A percentile compares a stretch with the other conserved stretches of the same genome.
Conservation (phyloP, 768 basidiomycete species). For the Tephrocybe sp. region DNA sequence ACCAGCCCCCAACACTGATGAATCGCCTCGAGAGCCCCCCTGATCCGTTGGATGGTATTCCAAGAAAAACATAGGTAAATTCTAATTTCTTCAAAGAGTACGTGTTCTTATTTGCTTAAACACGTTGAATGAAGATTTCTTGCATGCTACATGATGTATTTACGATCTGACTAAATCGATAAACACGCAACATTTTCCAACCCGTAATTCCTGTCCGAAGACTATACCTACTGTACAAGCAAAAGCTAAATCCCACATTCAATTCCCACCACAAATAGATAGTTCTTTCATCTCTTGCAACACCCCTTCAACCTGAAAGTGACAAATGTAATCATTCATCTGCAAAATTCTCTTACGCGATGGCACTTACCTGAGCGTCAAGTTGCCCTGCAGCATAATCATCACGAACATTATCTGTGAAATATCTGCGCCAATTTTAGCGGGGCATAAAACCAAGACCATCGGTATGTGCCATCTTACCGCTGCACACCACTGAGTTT, state of each 20-base stretch:
- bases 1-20: slow-evolving; percentile 20
- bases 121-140: too few relatives aligned
- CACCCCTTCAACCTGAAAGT: slow-evolving; percentile 83
- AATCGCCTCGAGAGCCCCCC: slow-evolving; percentile 18
- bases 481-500: slow-evolving; percentile 93
- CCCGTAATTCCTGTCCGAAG: too few relatives aligned
- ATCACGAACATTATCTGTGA: slow-evolving; percentile 86
- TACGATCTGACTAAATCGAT: too few relatives aligned
- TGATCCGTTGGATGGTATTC: too few relatives aligned
- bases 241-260: not conserved
- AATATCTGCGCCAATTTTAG: slow-evolving; percentile 59
- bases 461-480: slow-evolving; percentile 37
- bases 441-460: not conserved
- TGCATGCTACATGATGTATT: too few relatives aligned
- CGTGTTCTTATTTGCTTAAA: too few relatives aligned
- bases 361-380: slow-evolving; percentile 80
- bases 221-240: not conserved
- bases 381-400: slow-evolving; percentile 97
- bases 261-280: slow-evolving; percentile 82
- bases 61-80: slow-evolving; percentile 1
- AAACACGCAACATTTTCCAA: too few relatives aligned
- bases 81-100: too few relatives aligned
- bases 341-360: not conserved
- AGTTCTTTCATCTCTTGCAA: slow-evolving; percentile 96
- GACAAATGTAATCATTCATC: not conserved